These are phyloP conservation scores for Tricholoma matsutake DNA, from an alignment of 768 basidiomycete genomes.

Conservation along the genomic window DNA sequence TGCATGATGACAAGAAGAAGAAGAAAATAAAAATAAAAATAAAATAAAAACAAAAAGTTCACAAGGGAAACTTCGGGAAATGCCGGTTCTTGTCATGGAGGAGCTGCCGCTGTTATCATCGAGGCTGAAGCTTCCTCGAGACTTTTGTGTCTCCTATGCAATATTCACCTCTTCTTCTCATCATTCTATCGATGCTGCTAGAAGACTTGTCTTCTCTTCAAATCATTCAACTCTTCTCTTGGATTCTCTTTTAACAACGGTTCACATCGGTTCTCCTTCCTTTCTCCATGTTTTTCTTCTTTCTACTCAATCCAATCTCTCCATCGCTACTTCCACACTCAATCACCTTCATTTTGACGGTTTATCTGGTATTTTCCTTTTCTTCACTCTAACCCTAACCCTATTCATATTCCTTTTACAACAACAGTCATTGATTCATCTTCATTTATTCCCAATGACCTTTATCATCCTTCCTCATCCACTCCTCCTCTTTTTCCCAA, in stretches of 20 bases:
- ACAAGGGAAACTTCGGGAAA: no score
- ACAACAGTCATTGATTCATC: constrained; percentile 44
- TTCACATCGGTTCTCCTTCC: constrained; percentile 41
- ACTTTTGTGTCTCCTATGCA: constrained; percentile 45
- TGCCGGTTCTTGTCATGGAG: no score
- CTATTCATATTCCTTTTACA: no score
- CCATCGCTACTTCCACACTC: constrained; percentile 31
- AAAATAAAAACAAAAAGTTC: no score
- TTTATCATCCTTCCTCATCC: no score
- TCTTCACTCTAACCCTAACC: constrained; percentile 21
- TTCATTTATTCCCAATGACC: constrained; percentile 43
- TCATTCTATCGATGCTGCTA: constrained; percentile 48
- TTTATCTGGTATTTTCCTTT: constrained; percentile 44
- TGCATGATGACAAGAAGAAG: constrained; percentile 46
- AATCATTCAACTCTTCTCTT: no score
- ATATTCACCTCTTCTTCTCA: constrained; percentile 35
- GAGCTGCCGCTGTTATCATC: no score
- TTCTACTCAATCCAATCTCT: constrained; percentile 30
- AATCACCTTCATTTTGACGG: constrained; percentile 43
- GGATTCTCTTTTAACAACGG: constrained; percentile 50
- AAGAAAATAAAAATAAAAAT: no score
- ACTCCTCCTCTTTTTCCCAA: no score
- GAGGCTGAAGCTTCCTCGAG: no score
- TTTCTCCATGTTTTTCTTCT: constrained; percentile 61
- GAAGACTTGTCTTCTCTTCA: constrained; percentile 48